phyloP scores from a whole-genome alignment of 768 basidiomycete species.

The Naganishia onofrii region DNA sequence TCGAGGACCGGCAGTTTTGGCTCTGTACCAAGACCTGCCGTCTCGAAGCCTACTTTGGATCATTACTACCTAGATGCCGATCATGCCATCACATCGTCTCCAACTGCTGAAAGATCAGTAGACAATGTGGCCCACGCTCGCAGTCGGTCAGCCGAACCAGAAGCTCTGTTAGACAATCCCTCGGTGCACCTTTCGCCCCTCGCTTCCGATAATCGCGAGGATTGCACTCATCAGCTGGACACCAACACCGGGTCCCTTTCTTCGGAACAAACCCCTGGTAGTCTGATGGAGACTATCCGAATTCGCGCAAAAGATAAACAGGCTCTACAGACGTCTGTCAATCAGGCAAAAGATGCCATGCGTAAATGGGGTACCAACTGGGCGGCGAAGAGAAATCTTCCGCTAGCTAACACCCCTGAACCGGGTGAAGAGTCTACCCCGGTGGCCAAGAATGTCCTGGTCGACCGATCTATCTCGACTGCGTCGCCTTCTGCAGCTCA shows the following conservation, averaged over 20 bases:
- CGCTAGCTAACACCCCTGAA: not conserved
- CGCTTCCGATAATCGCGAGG: not conserved
- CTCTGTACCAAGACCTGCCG: not conserved
- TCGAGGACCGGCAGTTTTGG: not conserved
- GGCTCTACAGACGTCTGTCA: constrained; percentile 70
- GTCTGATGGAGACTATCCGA: constrained; percentile 76
- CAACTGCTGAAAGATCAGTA: not conserved
- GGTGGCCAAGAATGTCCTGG: no score
- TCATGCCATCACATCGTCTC: not conserved
- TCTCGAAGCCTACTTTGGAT: not conserved
- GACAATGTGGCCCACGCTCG: not conserved
- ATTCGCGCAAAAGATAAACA: constrained; percentile 70
- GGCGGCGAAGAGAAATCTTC: constrained; percentile 53
- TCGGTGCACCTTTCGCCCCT: not conserved
- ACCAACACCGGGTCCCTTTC: not conserved
- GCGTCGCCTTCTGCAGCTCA: not conserved
- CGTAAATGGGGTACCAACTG: constrained; percentile 89
- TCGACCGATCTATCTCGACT: not conserved
- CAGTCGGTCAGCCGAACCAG: not conserved
- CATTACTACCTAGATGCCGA: not conserved
- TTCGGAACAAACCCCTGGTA: constrained; percentile 47
- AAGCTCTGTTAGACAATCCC: not conserved
- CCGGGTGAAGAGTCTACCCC: constrained; percentile 26
- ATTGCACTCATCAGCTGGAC: not conserved
- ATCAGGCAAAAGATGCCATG: constrained; percentile 72